These are phyloP conservation scores for Chaetomidium leptoderma DNA, from an alignment of 495 filamentous ascomycete genomes.

Conservation along the genomic window DNA sequence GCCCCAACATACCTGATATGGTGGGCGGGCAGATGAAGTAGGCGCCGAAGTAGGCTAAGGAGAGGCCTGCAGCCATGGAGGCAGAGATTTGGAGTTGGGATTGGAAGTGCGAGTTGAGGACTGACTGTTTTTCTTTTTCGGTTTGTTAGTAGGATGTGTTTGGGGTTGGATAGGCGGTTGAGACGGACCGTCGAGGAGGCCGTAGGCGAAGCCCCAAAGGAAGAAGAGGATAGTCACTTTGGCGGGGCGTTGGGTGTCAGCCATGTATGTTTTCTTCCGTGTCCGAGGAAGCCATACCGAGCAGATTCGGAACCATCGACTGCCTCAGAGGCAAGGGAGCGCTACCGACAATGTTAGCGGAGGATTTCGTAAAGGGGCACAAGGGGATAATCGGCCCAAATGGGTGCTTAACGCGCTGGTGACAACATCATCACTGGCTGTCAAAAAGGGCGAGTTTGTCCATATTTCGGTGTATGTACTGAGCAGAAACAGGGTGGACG, in stretches of 20 bases:
- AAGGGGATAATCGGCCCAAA: too few relatives aligned
- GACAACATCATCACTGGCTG: too few relatives aligned
- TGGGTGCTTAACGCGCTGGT: too few relatives aligned
- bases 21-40: not conserved
- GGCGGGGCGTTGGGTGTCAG: not conserved
- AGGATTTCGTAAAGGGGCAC: too few relatives aligned
- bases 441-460: too few relatives aligned
- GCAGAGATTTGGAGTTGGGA: not conserved
- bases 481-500: too few relatives aligned
- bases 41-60: not conserved
- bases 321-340: not conserved
- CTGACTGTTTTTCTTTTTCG: too few relatives aligned
- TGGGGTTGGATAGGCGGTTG: too few relatives aligned
- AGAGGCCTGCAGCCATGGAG: not conserved
- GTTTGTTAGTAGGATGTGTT: too few relatives aligned
- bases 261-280: too few relatives aligned
- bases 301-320: not conserved
- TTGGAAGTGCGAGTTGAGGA: slow-evolving; percentile 1
- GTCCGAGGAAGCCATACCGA: not conserved
- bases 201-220: not conserved
- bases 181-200: not conserved
- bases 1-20: too few relatives aligned
- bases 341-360: not conserved
- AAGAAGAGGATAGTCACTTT: not conserved
- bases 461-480: too few relatives aligned